Conservation (phyloP, 805 yeast genomes). For the Sungouiozyma ichnusensis region DNA sequence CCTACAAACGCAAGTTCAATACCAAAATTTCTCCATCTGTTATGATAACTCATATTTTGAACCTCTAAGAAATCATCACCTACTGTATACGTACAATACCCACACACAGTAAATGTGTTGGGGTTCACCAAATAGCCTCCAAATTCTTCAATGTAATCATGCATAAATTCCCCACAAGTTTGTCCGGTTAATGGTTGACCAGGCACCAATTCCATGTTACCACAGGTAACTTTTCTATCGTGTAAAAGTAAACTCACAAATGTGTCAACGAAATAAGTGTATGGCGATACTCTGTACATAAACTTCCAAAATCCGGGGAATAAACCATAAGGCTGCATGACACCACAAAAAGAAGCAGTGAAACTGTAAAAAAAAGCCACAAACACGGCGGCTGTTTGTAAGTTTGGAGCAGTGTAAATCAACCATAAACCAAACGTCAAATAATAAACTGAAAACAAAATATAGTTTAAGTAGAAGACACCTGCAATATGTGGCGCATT, state of each 20-base stretch:
- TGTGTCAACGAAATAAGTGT: slow-evolving; percentile 47
- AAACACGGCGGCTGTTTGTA: slow-evolving; percentile 58
- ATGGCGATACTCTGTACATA: slow-evolving; percentile 57
- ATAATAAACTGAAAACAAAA: slow-evolving; percentile 34
- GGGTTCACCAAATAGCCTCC: slow-evolving; percentile 50
- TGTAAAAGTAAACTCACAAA: slow-evolving; percentile 42
- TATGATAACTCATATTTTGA: slow-evolving; percentile 33
- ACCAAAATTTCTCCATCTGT: slow-evolving; percentile 56
- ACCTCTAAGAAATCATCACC: slow-evolving; percentile 33
- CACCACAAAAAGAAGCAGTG: slow-evolving; percentile 31
- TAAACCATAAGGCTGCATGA: slow-evolving; percentile 29
- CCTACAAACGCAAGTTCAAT: slow-evolving; percentile 41
- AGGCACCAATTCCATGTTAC: slow-evolving; percentile 36
- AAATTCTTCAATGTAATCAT: slow-evolving; percentile 31
- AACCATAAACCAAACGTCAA: slow-evolving; percentile 40
- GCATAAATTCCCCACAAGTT: slow-evolving; percentile 51
- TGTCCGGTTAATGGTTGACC: slow-evolving; percentile 45
- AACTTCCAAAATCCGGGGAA: slow-evolving; percentile 70
- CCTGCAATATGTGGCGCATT: slow-evolving; percentile 39
- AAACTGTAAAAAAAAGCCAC: slow-evolving; percentile 34
- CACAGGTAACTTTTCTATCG: slow-evolving; percentile 42
- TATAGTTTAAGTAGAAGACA: slow-evolving; percentile 36
- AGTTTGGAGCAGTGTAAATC: slow-evolving; percentile 53
- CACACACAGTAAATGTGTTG: slow-evolving; percentile 32
- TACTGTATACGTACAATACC: slow-evolving; percentile 31